Evolutionary conservation across 2,329 filamentous ascomycete genomes (phyloP).

Genomic region (Colletotrichum nymphaeae): DNA sequence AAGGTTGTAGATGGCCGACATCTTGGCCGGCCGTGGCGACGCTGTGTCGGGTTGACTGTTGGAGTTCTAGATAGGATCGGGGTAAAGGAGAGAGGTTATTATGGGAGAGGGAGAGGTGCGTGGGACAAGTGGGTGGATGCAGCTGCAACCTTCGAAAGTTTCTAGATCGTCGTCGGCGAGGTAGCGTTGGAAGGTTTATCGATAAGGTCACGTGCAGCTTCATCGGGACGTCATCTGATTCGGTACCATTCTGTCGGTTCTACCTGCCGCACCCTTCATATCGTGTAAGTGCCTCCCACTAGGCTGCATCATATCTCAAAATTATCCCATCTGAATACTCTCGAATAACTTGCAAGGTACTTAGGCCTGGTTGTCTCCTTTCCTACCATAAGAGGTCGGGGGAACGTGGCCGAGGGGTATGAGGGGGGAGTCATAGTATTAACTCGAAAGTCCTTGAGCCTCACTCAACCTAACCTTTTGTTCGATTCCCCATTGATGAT

Average conservation of each 20-base stretch:
- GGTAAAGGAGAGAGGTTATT: neutral
- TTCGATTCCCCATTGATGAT: too few relatives aligned
- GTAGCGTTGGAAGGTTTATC: constrained; percentile 15
- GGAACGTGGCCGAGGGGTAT: neutral
- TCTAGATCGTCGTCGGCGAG: neutral
- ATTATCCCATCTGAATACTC: too few relatives aligned
- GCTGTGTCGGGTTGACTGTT: neutral
- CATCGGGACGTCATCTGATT: neutral
- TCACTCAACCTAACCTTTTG: too few relatives aligned
- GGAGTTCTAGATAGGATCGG: neutral
- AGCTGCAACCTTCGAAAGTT: constrained; percentile 3
- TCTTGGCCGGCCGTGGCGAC: constrained; percentile 49
- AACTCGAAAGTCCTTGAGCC: too few relatives aligned
- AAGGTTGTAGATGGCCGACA: constrained; percentile 94
- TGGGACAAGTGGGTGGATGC: neutral
- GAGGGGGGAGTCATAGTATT: neutral
- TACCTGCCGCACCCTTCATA: neutral
- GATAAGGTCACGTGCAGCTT: constrained; percentile 32
- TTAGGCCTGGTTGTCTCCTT: neutral
- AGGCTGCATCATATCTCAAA: neutral
- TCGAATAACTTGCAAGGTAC: neutral
- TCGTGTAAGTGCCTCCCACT: neutral
- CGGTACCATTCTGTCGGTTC: neutral
- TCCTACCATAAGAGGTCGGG: neutral
- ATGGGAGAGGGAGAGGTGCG: neutral